Evolutionary conservation across 768 basidiomycete species (phyloP), one percentile per base, ranked within the genome.

Genomic region (Pseudohyphozyma bogoriensis): DNA sequence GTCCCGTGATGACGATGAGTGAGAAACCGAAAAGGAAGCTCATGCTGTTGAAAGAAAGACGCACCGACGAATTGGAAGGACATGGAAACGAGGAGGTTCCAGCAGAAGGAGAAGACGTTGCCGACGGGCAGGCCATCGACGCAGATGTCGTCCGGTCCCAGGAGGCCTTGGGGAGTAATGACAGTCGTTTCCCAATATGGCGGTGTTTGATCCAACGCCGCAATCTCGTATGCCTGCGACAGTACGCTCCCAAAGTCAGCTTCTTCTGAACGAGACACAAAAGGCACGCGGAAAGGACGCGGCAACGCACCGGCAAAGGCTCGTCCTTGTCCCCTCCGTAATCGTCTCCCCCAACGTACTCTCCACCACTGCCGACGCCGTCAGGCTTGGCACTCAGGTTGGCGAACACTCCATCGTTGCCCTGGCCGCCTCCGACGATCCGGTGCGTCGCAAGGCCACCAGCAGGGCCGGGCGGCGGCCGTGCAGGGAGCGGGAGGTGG

Each of bases 151-250:
- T 77, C 77, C 16, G 71, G 70, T 18, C 74, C 73, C 18, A 73
- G 73, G 59, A 70, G 70, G 0, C 72, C 85, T 39, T 89, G 85
- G 72, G 10, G 89, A 0, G 91, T 83, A 62, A 92, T 87, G 12
- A 96, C 82, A 0, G 89, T 91, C 1, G 88, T 96, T 71, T 99
- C 93, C 88, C 90, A 96, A 74, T 99, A 99, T 0, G 89, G 81
- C 0, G 95, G 95, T 0, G 87, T 91, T 0, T 88, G 82, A 71
- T 99, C 93, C 32, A 84, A 81, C 63, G 89, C 84, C 3, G 93
- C 95, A 20, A 84, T 80, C 16, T 84, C 79, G 70, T 99, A 99
- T 0, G 90, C 83, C 87, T 91, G 58, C 22, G 40, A 16, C 3
- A 22, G 6, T 8, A 5, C 36, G 6, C 40, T 31, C 50, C 37